Conservation (phyloP, 805 yeast species). For the Wickerhamomyces mucosus region DNA sequence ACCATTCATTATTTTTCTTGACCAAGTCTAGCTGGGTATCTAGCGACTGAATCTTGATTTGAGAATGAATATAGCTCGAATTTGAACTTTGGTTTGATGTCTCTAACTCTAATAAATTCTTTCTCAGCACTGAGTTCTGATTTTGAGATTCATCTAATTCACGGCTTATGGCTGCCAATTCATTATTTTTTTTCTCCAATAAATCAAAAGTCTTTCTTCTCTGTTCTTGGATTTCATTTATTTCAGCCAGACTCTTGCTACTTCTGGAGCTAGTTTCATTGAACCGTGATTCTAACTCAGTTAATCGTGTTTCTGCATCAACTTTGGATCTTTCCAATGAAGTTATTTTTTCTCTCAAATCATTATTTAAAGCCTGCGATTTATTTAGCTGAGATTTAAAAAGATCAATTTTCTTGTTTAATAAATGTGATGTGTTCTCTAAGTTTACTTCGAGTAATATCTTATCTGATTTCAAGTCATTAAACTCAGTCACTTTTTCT, state of each 20-base stretch:
- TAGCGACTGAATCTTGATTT: constrained; percentile 27
- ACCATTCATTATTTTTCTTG: constrained; percentile 30
- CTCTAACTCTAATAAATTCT: constrained; percentile 29
- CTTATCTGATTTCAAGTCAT: constrained; percentile 28
- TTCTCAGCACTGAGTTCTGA: constrained; percentile 29
- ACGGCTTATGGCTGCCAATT: constrained; percentile 23
- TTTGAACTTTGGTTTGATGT: constrained; percentile 24
- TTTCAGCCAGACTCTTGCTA: constrained; percentile 3
- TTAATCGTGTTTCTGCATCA: constrained; percentile 12
- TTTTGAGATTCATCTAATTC: constrained; percentile 30
- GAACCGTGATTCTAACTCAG: constrained; percentile 8
- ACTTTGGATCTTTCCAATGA: constrained; percentile 15
- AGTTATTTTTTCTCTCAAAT: constrained; percentile 14
- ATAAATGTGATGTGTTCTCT: constrained; percentile 30
- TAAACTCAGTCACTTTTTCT: constrained; percentile 24
- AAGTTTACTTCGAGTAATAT: constrained; percentile 27
- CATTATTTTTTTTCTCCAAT: constrained; percentile 27
- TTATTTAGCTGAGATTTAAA: constrained; percentile 22
- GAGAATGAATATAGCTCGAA: constrained; percentile 20
- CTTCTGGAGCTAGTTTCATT: constrained; percentile 2
- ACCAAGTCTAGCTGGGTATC: constrained; percentile 34
- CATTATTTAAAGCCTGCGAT: constrained; percentile 15
- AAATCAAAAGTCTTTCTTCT: constrained; percentile 25
- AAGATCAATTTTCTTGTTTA: constrained; percentile 22
- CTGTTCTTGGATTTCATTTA: constrained; percentile 13